Base-by-base conservation (phyloP, 2,329 filamentous ascomycete species). In the Colletotrichum lentis region DNA sequence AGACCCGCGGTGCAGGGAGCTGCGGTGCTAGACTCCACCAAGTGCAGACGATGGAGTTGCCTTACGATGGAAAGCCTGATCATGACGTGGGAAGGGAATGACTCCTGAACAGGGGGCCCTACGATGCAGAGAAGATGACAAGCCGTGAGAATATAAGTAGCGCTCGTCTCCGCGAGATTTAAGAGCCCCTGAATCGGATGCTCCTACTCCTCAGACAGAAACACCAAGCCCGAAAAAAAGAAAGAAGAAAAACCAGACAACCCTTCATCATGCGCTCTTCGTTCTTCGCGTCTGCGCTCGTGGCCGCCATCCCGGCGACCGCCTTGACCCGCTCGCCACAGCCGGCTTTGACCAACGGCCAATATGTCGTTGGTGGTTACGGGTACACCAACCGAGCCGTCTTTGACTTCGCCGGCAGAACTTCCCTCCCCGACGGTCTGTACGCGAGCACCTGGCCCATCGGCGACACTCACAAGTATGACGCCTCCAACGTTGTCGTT, bases 361-460 rank as follows among this genome's bases (percentile, higher is more conserved):
- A 69, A n/a, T 76, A 75, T n/a, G n/a, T 74, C 5, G 71, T 76
- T 0, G 65, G 70, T 20, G 65, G 71, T 5, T 55, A 43, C 11
- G 62, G 59, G 2, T 76, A 74, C n/a, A 57, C 69, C 54, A 76
- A 76, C 43, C 72, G 71, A 41, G 62, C 69, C 7, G 37, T 70
- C 10, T 76, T 69, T 53, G 72, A 71, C 0, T 77, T 76, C 11
- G 37, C 55, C 1, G 62, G 67, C 0, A 70, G 71, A 0, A 74
- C 67, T 6, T 64, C 5, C 18, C 67, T 77, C 1, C 75, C 75
- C 0, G 8, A 61, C 0, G 74, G 75, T 0, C 55, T 77, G n/a
- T 62, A 58, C 4, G 62, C 59, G 3, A 76, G 74, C 70, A 64
- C 71, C 20, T 77, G 73, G 20, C 18, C n/a, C 0, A 69, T 71